Conservation (phyloP, 1,284 basidiomycete genomes). For the Entoloma clypeatum region DNA sequence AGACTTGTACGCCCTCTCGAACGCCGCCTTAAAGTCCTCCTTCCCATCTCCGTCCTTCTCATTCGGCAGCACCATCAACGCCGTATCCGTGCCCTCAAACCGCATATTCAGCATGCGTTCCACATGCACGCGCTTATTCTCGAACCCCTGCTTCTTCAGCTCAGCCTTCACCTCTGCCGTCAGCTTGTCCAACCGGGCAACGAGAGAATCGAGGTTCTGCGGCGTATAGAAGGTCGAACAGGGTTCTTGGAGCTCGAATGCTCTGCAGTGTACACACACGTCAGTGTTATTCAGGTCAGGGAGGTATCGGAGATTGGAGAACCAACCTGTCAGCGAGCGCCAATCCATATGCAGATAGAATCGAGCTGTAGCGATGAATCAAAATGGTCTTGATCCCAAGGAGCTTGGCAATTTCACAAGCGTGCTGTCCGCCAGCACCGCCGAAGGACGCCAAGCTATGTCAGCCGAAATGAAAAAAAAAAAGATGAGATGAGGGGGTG, state of each 20-base stretch:
- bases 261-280: conserved; percentile 41
- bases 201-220: conserved; percentile 50
- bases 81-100: conserved; percentile 89
- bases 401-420: conserved; percentile 80
- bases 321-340: conserved; percentile 81
- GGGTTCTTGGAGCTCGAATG: conserved; percentile 84
- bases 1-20: conserved; percentile 71
- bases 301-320: neutral
- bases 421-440: conserved; percentile 90
- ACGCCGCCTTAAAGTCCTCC: conserved; percentile 78
- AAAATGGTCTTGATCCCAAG: conserved; percentile 83
- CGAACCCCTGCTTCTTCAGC: conserved; percentile 78
- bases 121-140: conserved; percentile 59
- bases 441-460: conserved; percentile 81
- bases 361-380: conserved; percentile 83
- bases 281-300: neutral
- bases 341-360: conserved; percentile 87
- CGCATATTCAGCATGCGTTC: conserved; percentile 91
- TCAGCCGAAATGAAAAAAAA: neutral
- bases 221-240: conserved; percentile 70
- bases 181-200: conserved; percentile 65
- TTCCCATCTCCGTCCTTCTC: conserved; percentile 49
- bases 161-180: conserved; percentile 61
- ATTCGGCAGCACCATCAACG: conserved; percentile 78
- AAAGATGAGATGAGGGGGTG: neutral